phyloP scores from a whole-genome alignment of 1,284 basidiomycete genomes.

The Sutorius eximius region DNA sequence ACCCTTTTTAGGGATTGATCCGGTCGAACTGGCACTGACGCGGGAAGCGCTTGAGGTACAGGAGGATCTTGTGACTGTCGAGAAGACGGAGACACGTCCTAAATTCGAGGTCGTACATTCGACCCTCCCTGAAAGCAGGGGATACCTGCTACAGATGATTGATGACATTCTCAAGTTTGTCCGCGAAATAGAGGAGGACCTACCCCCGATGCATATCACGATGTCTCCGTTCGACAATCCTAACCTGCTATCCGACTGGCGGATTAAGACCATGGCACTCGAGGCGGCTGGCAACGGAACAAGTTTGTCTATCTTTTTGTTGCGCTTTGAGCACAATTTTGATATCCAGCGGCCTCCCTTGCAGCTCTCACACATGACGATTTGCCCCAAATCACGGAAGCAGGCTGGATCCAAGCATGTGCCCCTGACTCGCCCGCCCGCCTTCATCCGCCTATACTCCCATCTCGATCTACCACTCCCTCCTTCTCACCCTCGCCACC shows the following conservation, averaged over 20 bases:
- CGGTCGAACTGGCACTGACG: constrained; percentile 41
- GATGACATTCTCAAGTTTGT: constrained; percentile 18
- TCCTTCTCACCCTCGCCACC: not conserved
- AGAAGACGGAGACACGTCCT: constrained; percentile 9
- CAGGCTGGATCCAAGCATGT: constrained; percentile 29
- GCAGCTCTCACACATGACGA: constrained; percentile 28
- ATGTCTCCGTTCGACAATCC: constrained; percentile 36
- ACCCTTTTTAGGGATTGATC: constrained; percentile 55
- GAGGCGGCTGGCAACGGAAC: constrained; percentile 29
- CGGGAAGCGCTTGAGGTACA: constrained; percentile 39
- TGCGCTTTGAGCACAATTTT: not conserved
- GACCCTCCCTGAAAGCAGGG: constrained; percentile 5
- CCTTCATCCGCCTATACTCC: constrained; percentile 8
- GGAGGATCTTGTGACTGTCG: constrained; percentile 11
- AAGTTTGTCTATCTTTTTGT: constrained; percentile 23
- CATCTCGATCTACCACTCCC: not conserved
- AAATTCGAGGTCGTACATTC: constrained; percentile 14
- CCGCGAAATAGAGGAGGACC: constrained; percentile 20
- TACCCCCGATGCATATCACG: constrained; percentile 33
- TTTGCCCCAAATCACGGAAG: constrained; percentile 17
- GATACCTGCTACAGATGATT: not conserved
- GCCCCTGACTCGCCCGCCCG: constrained; percentile 23
- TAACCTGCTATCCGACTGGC: constrained; percentile 28
- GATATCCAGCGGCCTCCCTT: not conserved
- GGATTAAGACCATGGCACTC: constrained; percentile 22